Percentiles rank a stretch among this genome's conserved stretches.
phyloP scores from a whole-genome alignment of 495 filamentous ascomycete species.

The Neurospora sublineolata region DNA sequence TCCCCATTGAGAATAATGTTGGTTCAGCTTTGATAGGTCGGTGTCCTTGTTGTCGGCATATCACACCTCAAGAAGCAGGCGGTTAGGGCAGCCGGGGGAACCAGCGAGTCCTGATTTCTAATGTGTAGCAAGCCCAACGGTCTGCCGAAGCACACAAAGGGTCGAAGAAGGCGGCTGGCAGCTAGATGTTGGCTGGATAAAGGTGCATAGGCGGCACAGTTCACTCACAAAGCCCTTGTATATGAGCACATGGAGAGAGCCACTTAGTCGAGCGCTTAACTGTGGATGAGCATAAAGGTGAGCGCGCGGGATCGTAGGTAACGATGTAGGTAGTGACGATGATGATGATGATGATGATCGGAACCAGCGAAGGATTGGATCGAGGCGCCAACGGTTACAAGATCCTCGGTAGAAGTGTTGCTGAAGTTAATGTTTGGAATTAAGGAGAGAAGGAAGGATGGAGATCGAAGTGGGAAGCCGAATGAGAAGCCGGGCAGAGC shows the following conservation, averaged over 20 bases:
- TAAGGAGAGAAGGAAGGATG: conserved; percentile 1
- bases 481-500: conserved; percentile 4
- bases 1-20: conserved; percentile 36
- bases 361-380: neutral
- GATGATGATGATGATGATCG: neutral
- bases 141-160: conserved; percentile 8
- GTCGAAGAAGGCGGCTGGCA: conserved; percentile 13
- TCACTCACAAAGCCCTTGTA: conserved; percentile 7
- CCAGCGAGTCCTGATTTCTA: neutral
- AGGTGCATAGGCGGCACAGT: conserved; percentile 25
- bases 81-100: neutral
- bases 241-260: neutral
- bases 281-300: neutral
- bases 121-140: neutral
- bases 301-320: neutral
- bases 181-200: conserved; percentile 27
- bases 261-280: neutral
- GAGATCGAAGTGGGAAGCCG: conserved; percentile 5
- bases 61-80: conserved; percentile 5
- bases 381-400: neutral
- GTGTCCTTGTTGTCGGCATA: conserved; percentile 13
- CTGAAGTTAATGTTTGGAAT: neutral
- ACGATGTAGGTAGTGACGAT: neutral
- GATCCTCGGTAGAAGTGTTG: neutral
- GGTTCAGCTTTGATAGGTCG: conserved; percentile 2